Evolutionary conservation across 192 early-diverging fungal species (phyloP), one percentile per base, ranked within the genome.

Genomic region (Lobosporangium transversale): DNA sequence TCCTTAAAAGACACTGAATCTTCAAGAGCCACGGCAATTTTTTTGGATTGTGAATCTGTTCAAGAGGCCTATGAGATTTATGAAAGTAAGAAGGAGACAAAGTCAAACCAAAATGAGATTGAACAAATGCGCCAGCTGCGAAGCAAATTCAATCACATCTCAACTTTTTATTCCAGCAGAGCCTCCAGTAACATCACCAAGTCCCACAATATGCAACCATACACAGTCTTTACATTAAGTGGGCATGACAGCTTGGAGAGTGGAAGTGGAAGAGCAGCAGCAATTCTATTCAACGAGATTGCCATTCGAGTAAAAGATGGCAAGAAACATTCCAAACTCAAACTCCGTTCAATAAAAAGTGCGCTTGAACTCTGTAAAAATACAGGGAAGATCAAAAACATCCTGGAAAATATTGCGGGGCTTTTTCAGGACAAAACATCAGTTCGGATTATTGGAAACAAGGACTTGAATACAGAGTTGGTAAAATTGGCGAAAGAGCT

Each of bases 351-450:
- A 42, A 42, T 42, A 12, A 42, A 42, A 42, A 42, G 40, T 9
- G 40, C 40, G 17, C 40, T 42, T 76, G 40, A 33, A 67, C 32
- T 15, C 31, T n/a, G 63, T n/a, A 15, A n/a, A n/a, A n/a, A n/a
- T n/a, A n/a, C n/a, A n/a, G n/a, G n/a, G n/a, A n/a, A n/a, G n/a
- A n/a, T n/a, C n/a, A n/a, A n/a, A n/a, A n/a, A n/a, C n/a, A n/a
- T n/a, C n/a, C n/a, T n/a, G n/a, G n/a, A n/a, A n/a, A n/a, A n/a
- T n/a, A n/a, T n/a, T n/a, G n/a, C n/a, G n/a, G n/a, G n/a, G n/a
- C n/a, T n/a, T n/a, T 42, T 42, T 42, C 40, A 42, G 17, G 61
- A 29, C 26, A 11, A 17, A 43, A 43, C 47, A 33, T 52, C 61
- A 50, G 12, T 62, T 1, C 49, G 33, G 24, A 62, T 62, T 32